Base-by-base conservation (phyloP, 495 filamentous ascomycete species). In the Aspergillus heteromorphus region DNA sequence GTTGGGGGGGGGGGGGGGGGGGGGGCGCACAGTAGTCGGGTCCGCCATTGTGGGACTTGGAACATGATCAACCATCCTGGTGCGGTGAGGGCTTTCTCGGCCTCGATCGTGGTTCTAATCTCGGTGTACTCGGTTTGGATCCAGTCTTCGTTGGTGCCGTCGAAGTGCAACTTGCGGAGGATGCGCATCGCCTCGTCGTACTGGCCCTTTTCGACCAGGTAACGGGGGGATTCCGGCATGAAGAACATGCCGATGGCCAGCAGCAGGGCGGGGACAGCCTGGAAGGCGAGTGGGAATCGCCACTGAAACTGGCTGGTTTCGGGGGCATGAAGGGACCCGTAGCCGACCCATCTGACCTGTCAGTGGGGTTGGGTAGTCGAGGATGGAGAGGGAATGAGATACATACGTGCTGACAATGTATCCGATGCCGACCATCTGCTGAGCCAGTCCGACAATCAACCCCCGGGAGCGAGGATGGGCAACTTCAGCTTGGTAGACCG, bases 351-450 rank as follows among this genome's bases (percentile, higher is more conserved):
- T 60, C 77, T 81, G 48, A 47, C 29, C 16, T 49, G 21, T 36
- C 52, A 29, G 17, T 29, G 45, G 17, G 19, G 29, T 14, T 19
- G 9, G 6, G 11, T 19, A 1, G n/a, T 36, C 19, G 7, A 51
- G n/a, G 21, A 30, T n/a, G 7, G 17, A 9, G 27, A 13, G 43
- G 40, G n/a, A 30, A 14, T 6, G 14, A 49, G 14, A 23, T 16
- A 50, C 65, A 54, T 71, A 70, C 61, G 66, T 73, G 59, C 76
- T 76, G 29, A 82, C 69, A 61, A 81, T 79, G 61, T 74, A 79
- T 7, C 76, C 77, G 36, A 78, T 69, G 34, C 80, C 77, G 54
- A 83, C 82, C 73, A 85, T 82, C 58, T 83, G 80, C 56, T 84
- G 82, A 23, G 80, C 73, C 31, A 82, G 61, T 10, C 79, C 82